Evolutionary conservation across 176 grass and related monocot species (phyloP).

Genomic region (Aegilops tauschii): DNA sequence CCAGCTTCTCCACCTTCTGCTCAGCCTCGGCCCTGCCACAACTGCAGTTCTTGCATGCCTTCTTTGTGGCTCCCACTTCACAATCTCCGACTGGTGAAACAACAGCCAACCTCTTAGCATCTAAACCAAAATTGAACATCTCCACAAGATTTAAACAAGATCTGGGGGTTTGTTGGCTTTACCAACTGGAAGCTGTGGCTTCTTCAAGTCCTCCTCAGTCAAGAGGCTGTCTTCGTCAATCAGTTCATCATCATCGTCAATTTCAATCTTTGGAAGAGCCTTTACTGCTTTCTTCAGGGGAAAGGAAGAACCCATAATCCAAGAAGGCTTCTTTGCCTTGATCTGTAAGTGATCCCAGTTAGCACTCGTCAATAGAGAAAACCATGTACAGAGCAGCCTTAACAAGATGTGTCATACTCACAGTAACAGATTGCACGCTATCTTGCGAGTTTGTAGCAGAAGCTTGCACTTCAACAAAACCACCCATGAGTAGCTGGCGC

Average conservation of each 20-base stretch:
- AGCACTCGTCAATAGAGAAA: background rate
- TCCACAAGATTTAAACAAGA: background rate
- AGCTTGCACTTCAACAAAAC: constrained; percentile 71
- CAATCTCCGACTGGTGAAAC: constrained; percentile 69
- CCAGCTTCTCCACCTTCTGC: constrained; percentile 80
- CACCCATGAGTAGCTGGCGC: constrained; percentile 73
- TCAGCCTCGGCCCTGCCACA: constrained; percentile 91
- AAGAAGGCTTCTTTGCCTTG: constrained; percentile 85
- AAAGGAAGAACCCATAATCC: constrained; percentile 84
- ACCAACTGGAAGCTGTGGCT: constrained; percentile 89
- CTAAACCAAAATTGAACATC: background rate
- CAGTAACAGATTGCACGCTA: constrained; percentile 44
- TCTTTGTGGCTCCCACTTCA: constrained; percentile 77
- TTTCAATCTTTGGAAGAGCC: constrained; percentile 74
- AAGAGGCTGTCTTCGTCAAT: constrained; percentile 96
- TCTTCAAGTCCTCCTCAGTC: constrained; percentile 92
- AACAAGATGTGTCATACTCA: background rate
- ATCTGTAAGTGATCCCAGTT: constrained; percentile 38
- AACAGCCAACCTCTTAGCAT: background rate
- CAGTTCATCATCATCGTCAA: constrained; percentile 64
- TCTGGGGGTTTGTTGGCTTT: background rate
- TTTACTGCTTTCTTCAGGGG: constrained; percentile 59
- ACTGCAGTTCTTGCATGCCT: constrained; percentile 95
- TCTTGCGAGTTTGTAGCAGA: constrained; percentile 37
- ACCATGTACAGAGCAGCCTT: background rate